phyloP scores from a whole-genome alignment of 345 rosid genomes.

The Iberis pinnata region DNA sequence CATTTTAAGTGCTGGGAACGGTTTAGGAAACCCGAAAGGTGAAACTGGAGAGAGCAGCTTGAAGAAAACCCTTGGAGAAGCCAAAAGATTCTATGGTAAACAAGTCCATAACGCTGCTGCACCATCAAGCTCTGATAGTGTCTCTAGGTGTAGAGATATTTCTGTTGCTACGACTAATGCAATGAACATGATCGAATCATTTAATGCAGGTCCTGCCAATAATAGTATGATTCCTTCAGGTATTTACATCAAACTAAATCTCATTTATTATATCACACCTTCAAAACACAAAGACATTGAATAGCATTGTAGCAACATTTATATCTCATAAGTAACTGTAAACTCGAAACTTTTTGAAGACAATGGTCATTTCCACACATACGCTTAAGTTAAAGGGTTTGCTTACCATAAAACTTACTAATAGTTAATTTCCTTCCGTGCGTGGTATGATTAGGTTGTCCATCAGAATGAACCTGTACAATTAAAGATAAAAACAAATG shows the following conservation, averaged over 20 bases:
- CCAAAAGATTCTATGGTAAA: conserved; percentile 17
- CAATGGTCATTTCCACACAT: conserved; percentile 5
- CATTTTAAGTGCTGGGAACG: conserved; percentile 69
- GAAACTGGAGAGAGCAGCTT: conserved; percentile 19
- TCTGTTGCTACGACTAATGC: conserved; percentile 36
- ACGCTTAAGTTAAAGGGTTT: too few species aligned
- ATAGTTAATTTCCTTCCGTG: conserved; percentile 86
- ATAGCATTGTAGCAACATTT: too few species aligned
- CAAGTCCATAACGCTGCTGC: conserved; percentile 41
- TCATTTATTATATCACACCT: conserved; percentile 91
- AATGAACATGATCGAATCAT: conserved; percentile 37
- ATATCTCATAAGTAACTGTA: too few species aligned
- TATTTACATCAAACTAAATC: too few species aligned
- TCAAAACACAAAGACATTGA: conserved; percentile 19
- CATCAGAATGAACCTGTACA: conserved; percentile 49
- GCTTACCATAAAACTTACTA: conserved; percentile 79
- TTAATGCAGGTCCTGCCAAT: conserved; percentile 14
- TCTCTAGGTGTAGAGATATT: conserved; percentile 44
- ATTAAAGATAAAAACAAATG: conserved; percentile 9
- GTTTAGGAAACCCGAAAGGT: conserved; percentile 7
- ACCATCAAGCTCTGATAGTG: conserved; percentile 50
- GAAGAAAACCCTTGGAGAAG: conserved; percentile 20
- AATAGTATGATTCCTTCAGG: too few species aligned
- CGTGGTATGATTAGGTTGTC: conserved; percentile 44
- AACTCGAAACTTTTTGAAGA: too few species aligned